Evolutionary conservation across 768 basidiomycete species (phyloP).

Genomic region (Pleurotus cornucopiae): DNA sequence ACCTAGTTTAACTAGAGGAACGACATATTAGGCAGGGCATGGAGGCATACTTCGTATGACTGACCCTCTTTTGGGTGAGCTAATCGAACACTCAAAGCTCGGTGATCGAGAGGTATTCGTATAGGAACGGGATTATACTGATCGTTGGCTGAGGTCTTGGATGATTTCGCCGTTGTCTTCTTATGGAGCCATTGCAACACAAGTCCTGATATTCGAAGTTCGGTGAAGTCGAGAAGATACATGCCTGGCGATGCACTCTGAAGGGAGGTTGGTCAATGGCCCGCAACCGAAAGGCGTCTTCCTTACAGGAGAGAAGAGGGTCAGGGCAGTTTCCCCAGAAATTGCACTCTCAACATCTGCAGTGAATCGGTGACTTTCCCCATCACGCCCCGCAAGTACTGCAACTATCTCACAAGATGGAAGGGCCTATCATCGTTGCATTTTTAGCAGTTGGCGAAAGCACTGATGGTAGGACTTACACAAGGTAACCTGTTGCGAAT

Average conservation of each 20-base stretch:
- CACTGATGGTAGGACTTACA: constrained; percentile 39
- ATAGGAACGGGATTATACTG: constrained; percentile 36
- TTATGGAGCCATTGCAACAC: constrained; percentile 59
- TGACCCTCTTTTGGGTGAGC: constrained; percentile 42
- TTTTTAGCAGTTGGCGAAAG: not conserved
- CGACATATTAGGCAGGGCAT: not conserved
- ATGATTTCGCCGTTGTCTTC: constrained; percentile 20
- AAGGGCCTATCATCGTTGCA: constrained; percentile 25
- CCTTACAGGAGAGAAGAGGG: constrained; percentile 71
- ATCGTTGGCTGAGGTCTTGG: constrained; percentile 16
- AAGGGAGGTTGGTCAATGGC: not conserved
- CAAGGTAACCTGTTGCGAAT: constrained; percentile 71
- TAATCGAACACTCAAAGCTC: constrained; percentile 60
- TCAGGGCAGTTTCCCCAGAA: constrained; percentile 56
- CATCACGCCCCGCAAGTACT: constrained; percentile 57
- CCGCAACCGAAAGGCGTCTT: not conserved
- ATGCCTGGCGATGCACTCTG: constrained; percentile 71
- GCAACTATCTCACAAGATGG: constrained; percentile 54
- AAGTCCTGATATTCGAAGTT: constrained; percentile 61
- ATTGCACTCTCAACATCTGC: constrained; percentile 35
- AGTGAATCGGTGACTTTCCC: constrained; percentile 57
- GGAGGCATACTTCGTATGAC: constrained; percentile 9
- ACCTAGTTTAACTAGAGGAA: constrained; percentile 59
- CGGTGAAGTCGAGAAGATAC: constrained; percentile 63
- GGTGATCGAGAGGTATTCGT: constrained; percentile 56